Conservation (phyloP, 2,329 filamentous ascomycete species). For the Colletotrichum sp. region DNA sequence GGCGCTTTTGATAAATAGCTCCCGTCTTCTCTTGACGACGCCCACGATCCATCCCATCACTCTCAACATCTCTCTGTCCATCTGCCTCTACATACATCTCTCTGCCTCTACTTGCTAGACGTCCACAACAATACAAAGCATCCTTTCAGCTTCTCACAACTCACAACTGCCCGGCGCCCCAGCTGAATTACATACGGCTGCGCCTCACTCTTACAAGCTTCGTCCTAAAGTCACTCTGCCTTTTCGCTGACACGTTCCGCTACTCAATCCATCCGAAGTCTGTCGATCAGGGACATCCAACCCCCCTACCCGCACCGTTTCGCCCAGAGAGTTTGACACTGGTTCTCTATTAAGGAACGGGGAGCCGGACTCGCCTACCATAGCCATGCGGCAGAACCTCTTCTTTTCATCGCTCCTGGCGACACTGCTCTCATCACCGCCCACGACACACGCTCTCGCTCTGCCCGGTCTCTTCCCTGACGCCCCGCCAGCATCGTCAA, state of each 20-base stretch:
- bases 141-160: not conserved
- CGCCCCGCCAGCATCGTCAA: not conserved
- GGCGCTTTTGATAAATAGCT: slow-evolving; percentile 5
- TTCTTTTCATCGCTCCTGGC: slow-evolving; percentile 17
- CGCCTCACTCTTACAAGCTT: not conserved
- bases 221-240: slow-evolving; percentile 1
- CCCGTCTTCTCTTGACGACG: not conserved
- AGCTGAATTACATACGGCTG: not conserved
- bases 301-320: slow-evolving; percentile 10
- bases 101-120: not conserved
- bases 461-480: not conserved
- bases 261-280: slow-evolving; percentile 12
- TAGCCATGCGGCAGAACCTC: not conserved
- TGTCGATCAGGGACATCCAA: slow-evolving; percentile 11
- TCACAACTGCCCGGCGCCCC: not conserved
- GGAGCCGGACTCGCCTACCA: slow-evolving; percentile 9
- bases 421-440: slow-evolving; percentile 5
- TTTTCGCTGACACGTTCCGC: slow-evolving; percentile 14
- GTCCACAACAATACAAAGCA: not conserved
- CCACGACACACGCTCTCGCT: slow-evolving; percentile 2
- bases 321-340: slow-evolving; percentile 11
- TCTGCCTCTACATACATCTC: not conserved
- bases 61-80: not conserved
- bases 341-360: slow-evolving; percentile 8
- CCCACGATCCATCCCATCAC: not conserved